Percentiles rank a stretch among this genome's conserved stretches.
phyloP scores from a whole-genome alignment of 768 basidiomycete genomes.

The Lactarius evosmus region DNA sequence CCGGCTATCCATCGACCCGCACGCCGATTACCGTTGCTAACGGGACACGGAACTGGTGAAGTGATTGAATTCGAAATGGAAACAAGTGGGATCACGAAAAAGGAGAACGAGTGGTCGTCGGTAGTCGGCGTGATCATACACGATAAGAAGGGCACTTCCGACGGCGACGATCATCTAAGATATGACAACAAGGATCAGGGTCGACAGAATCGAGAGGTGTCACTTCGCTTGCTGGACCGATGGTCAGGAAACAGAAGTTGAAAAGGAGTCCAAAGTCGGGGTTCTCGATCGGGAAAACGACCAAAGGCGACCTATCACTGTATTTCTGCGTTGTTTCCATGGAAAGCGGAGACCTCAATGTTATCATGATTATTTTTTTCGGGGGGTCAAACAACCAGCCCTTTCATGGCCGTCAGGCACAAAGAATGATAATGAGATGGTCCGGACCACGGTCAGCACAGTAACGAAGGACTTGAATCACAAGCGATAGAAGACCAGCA shows the following conservation, averaged over 20 bases:
- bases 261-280: background rate
- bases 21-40: background rate
- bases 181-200: conserved; percentile 41
- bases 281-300: conserved; percentile 16
- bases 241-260: background rate
- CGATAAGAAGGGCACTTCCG: conserved; percentile 37
- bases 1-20: conserved; percentile 54
- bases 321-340: conserved; percentile 14
- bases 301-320: background rate
- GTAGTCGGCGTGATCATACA: conserved; percentile 12
- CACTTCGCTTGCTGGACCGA: conserved; percentile 25
- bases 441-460: conserved; percentile 14
- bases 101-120: conserved; percentile 6
- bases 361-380: conserved; percentile 2
- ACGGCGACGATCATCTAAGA: conserved; percentile 55
- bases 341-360: background rate
- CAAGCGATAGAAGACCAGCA: background rate
- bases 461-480: background rate
- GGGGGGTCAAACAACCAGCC: background rate
- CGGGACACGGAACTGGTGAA: background rate
- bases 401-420: background rate
- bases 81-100: conserved; percentile 9
- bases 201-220: conserved; percentile 50
- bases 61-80: background rate
- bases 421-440: background rate